Evolutionary conservation across 2,329 filamentous ascomycete genomes (phyloP), one percentile per base, ranked within the genome.

Genomic region (Calonectria pteridis): DNA sequence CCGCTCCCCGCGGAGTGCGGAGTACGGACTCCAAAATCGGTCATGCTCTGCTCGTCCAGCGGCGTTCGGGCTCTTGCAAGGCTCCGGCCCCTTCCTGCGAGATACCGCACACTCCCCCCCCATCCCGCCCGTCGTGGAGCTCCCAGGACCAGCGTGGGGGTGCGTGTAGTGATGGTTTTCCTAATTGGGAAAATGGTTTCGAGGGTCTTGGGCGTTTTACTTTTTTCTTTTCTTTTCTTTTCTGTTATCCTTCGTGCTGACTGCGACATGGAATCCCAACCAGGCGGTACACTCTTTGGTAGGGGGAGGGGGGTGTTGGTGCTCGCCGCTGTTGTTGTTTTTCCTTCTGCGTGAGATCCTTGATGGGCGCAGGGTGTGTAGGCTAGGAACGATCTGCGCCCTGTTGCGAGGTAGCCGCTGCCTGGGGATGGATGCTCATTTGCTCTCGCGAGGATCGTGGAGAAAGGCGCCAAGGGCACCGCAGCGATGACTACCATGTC

Each of bases 31-130:
- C 63, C 40, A 43, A 67, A 20, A 20, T 43, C 31, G 58, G 46
- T 28, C 49, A 55, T 49, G 31, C 37, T 31, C 37, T 49, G 49
- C 26, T 63, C 16, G 43, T 59, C 55, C 13, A 7, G 75, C 80
- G 81, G 81, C 77, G 59, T 81, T 82, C 81, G 81, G 81, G 73
- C 69, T 82, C 69, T 79, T 79, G 73, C 35, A 73, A 77, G 67
- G 72, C 74, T 78, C 80, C 80, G 81, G 78, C 66, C 31, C 33
- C n/a, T n/a, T 50, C 70, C 65, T 70, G 69, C 49, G 37, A 43
- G 23, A 58, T 28, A 65, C 67, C 62, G 46, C 31, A 63, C 26
- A 26, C 50, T 51, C 33, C 14, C 67, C 29, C 31, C n/a, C n/a
- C n/a, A n/a, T n/a, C n/a, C n/a, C n/a, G n/a, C n/a, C 37, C 37